Evolutionary conservation across 495 filamentous ascomycete species (phyloP).

Genomic region (Bacidia rubella): DNA sequence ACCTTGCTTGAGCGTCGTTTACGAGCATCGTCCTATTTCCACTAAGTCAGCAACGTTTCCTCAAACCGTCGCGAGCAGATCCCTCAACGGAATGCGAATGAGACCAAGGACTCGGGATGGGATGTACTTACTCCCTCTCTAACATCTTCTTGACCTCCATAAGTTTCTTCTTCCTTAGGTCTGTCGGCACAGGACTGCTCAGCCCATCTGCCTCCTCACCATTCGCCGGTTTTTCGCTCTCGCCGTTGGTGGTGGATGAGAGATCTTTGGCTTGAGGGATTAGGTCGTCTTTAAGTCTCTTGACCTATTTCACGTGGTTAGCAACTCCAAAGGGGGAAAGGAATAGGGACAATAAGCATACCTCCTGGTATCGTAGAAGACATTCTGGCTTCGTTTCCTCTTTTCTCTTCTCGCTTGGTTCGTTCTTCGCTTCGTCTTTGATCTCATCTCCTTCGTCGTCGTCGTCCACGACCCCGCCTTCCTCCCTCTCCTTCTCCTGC

Average conservation of each 20-base stretch:
- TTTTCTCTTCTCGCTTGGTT: too few species aligned
- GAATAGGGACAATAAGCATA: too few species aligned
- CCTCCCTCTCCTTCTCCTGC: neutral
- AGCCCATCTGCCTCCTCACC: constrained; percentile 18
- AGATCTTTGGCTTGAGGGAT: constrained; percentile 30
- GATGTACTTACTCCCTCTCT: constrained; percentile 20
- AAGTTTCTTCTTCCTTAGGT: constrained; percentile 1
- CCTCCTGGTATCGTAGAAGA: too few species aligned
- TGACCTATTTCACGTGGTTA: neutral
- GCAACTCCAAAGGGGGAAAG: too few species aligned
- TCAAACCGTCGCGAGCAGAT: constrained; percentile 8
- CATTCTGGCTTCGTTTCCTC: too few species aligned
- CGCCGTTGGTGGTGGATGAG: too few species aligned
- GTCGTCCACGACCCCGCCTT: constrained; percentile 17
- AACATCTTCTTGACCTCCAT: constrained; percentile 28
- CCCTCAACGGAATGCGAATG: neutral
- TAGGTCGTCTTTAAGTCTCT: constrained; percentile 11
- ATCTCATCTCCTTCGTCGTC: neutral
- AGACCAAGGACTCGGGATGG: constrained; percentile 10
- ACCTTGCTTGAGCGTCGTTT: constrained; percentile 2
- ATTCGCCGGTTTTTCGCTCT: constrained; percentile 18
- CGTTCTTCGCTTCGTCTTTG: neutral
- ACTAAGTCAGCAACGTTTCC: too few species aligned
- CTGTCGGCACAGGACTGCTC: constrained; percentile 18
- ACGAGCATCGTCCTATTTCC: constrained; percentile 7